A percentile compares a stretch with the other conserved stretches of the same genome.
Conservation (phyloP, 2,329 filamentous ascomycete genomes). For the Cryphonectria naterciae region DNA sequence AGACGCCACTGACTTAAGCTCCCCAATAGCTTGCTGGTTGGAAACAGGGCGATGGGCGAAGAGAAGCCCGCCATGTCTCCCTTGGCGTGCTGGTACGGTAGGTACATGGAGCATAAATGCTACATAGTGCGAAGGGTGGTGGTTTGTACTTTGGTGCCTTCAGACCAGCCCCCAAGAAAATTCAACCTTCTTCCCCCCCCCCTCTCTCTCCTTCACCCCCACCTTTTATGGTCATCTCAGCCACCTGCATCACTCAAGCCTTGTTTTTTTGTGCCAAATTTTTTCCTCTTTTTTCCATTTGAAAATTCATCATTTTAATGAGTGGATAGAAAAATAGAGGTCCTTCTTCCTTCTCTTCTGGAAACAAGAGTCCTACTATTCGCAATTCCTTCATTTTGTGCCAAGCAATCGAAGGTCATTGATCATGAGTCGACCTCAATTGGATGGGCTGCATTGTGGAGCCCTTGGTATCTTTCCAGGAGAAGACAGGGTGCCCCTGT, state of each 20-base stretch:
- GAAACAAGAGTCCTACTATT: not conserved
- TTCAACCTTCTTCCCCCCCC: not conserved
- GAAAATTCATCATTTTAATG: not conserved
- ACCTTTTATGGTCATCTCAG: not conserved
- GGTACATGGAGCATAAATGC: not conserved
- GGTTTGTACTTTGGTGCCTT: not conserved
- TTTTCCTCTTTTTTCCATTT: not conserved
- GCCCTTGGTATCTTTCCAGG: not conserved
- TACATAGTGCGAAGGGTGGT: not conserved
- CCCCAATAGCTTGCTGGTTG: not conserved
- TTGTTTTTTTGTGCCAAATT: not conserved
- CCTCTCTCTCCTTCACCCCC: not conserved
- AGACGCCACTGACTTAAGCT: slow-evolving; percentile 6
- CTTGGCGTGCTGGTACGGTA: slow-evolving; percentile 1
- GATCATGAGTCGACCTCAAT: not conserved
- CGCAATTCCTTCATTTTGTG: not conserved
- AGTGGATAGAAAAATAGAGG: not conserved
- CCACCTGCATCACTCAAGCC: not conserved
- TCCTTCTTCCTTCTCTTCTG: not conserved
- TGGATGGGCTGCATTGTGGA: not conserved
- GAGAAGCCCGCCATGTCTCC: not conserved
- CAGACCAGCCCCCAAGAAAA: not conserved
- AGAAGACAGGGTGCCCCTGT: slow-evolving; percentile 3
- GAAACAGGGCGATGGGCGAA: not conserved
- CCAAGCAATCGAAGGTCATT: not conserved